Evolutionary conservation across 2,329 filamentous ascomycete species (phyloP).

Genomic region (Aspergillus brunneoviolaceus): DNA sequence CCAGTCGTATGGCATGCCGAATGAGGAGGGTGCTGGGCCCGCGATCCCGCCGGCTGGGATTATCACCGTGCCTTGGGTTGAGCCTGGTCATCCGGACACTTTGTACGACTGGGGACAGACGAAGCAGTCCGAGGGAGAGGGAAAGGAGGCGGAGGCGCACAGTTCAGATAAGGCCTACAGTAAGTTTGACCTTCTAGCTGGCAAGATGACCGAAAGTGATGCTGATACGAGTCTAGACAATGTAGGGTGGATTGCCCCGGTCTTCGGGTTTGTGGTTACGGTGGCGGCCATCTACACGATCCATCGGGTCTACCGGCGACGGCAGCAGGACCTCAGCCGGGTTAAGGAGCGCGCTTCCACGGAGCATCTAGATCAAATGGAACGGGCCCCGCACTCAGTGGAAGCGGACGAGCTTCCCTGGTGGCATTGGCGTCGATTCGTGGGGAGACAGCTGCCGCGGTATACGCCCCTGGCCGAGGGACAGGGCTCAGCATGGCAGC

Average conservation of each 20-base stretch:
- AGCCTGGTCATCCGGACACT: slow-evolving; percentile 26
- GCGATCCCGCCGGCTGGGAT: slow-evolving; percentile 32
- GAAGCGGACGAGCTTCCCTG: slow-evolving; percentile 20
- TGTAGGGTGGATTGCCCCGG: slow-evolving; percentile 17
- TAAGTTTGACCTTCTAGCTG: slow-evolving; percentile 7
- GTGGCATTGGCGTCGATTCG: slow-evolving; percentile 36
- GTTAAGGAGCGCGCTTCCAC: slow-evolving; percentile 11
- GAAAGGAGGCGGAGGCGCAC: not conserved
- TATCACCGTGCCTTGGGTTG: slow-evolving; percentile 35
- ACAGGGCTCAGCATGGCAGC: not conserved
- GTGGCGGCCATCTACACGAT: slow-evolving; percentile 12
- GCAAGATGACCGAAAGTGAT: not conserved
- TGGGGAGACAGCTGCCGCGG: slow-evolving; percentile 14
- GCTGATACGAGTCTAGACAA: slow-evolving; percentile 3
- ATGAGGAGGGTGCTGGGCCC: slow-evolving; percentile 26
- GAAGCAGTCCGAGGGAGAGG: not conserved
- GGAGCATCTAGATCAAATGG: slow-evolving; percentile 18
- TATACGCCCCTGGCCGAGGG: slow-evolving; percentile 31
- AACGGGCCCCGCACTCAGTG: slow-evolving; percentile 19
- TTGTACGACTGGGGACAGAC: slow-evolving; percentile 19
- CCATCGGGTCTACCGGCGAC: slow-evolving; percentile 14
- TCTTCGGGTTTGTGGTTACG: slow-evolving; percentile 10
- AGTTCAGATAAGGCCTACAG: slow-evolving; percentile 8
- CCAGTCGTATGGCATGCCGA: slow-evolving; percentile 29
- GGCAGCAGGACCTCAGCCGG: slow-evolving; percentile 5